These are phyloP conservation scores for Hydrangea macrophylla DNA, from an alignment of 148 eudicot species.

Conservation along the genomic window DNA sequence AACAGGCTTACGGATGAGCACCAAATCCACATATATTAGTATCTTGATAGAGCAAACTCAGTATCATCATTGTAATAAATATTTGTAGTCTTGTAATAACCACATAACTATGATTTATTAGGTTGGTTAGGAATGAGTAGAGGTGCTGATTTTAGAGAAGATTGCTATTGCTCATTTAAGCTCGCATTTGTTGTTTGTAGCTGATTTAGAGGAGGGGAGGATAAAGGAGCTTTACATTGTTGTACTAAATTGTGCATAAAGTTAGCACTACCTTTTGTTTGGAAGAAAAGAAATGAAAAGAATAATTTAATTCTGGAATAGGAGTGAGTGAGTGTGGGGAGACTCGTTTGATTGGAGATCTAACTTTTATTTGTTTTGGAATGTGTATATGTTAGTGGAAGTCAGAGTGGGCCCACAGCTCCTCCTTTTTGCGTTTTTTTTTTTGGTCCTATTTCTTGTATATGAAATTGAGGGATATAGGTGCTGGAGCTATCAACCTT, in stretches of 20 bases:
- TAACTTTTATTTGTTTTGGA: conserved; percentile 59
- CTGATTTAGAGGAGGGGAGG: conserved; percentile 12
- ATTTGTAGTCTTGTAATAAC: conserved; percentile 42
- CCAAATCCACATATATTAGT: conserved; percentile 21
- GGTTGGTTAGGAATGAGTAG: conserved; percentile 26
- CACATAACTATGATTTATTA: conserved; percentile 33
- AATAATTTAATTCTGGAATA: conserved; percentile 39
- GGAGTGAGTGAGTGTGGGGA: conserved; percentile 32
- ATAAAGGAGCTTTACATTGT: conserved; percentile 29
- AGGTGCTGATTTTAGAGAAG: conserved; percentile 15
- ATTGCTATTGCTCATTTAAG: conserved; percentile 4
- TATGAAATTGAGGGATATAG: conserved; percentile 18
- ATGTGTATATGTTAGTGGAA: conserved; percentile 78
- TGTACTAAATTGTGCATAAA: conserved; percentile 9
- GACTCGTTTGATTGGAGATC: conserved; percentile 43
- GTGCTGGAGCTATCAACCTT: conserved; percentile 25
- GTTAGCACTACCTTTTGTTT: conserved; percentile 24
- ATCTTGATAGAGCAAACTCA: too few species aligned
- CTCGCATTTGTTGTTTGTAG: conserved; percentile 25
- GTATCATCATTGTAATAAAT: too few species aligned
- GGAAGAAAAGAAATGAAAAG: conserved; percentile 27
- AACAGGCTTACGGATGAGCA: conserved; percentile 32
- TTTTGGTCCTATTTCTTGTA: conserved; percentile 9
- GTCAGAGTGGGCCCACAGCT: conserved; percentile 50
- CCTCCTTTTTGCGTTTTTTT: conserved; percentile 15